Evolutionary conservation across 2,329 filamentous ascomycete genomes (phyloP), one percentile per base, ranked within the genome.

Genomic region (Fusarium camptoceras): DNA sequence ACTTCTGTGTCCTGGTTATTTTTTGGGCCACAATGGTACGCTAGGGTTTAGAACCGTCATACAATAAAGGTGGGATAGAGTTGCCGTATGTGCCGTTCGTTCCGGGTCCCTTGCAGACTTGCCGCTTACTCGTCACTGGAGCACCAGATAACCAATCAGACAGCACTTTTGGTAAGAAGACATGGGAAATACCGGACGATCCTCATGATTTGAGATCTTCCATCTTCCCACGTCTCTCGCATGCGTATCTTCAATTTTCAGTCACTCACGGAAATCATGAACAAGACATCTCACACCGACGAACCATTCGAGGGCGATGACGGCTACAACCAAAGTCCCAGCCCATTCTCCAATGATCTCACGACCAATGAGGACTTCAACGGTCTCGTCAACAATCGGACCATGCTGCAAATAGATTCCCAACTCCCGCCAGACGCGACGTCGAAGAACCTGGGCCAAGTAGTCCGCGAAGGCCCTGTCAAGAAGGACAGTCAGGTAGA

Each of bases 341-440:
- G 53, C 37, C 53, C 63, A 24, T 34, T 59, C 28, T 62, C 68
- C 11, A 55, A 27, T 15, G 68, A 62, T 31, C 49, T 70, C 27
- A 71, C 66, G 2, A 70, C 68, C 46, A 67, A 71, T 28, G 43
- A 59, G 41, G 58, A 70, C 42, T 62, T 70, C 48, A 67, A 71
- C 20, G 66, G 66, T 5, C 25, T 42, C 11, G 30, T 56, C 22
- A 56, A 56, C 25, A 22, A 24, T 28, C 53, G 53, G 4, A 8
- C 28, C 20, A 9, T 20, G 12, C 24, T 56, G 6, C 28, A 28
- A 9, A 25, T 4, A 3, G 14, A 48, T n/a, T 8, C 14, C 4
- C n/a, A 12, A 2, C 5, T 25, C 11, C 11, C 14, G 16, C 20
- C n/a, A 22, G 53, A 48, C 14, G n/a, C 30, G 6, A 8, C 30